Evolutionary conservation across 2,329 filamentous ascomycete genomes (phyloP), one percentile per base, ranked within the genome.

Genomic region (Paecilomyces sp.): DNA sequence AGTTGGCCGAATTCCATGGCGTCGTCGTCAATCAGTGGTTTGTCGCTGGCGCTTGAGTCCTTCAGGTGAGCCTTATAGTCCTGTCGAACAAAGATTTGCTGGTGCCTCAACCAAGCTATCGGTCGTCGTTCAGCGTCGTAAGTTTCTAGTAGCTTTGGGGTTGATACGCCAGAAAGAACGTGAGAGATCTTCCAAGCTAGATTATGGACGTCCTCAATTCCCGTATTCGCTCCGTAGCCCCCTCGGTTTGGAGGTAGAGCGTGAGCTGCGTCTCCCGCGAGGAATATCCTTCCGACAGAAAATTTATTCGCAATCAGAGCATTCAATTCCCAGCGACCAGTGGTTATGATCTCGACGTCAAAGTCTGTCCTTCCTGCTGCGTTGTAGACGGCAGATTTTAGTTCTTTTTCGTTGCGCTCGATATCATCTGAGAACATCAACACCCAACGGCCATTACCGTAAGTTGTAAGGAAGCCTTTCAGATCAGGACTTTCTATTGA

Each of bases 61-160:
- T 61, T 59, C 5, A 64, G 57, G 24, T 65, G 63, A 0, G 62
- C 50, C 25, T 67, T 66, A 28, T 63, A 69, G 34, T 69, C 67
- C 1, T 61, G 57, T n/a, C 67, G 64, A 11, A 60, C 63, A 51
- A 69, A 69, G 33, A 68, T 67, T 54, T 69, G 66, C 25, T 68
- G 65, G 57, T 69, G 65, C 18, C 67, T 62, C 24, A 66, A 54
- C 22, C 56, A 52, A 12, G 64, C 75, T 8, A 75, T 70, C 1
- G 76, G 72, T 5, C 69, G 65, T 4, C 78, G 67, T 63, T 80
- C 79, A 0, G 53, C 57, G 12, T 75, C 68, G 56, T 80, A 80
- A 0, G 76, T 77, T 1, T 71, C 67, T 12, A 47, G n/a, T 15
- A 47, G n/a, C 18, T 47, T 7, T 18, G 41, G 15, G n/a, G n/a